phyloP scores from a whole-genome alignment of 371 early-diverging fungal species.

The Basidiobolus meristosporus region DNA sequence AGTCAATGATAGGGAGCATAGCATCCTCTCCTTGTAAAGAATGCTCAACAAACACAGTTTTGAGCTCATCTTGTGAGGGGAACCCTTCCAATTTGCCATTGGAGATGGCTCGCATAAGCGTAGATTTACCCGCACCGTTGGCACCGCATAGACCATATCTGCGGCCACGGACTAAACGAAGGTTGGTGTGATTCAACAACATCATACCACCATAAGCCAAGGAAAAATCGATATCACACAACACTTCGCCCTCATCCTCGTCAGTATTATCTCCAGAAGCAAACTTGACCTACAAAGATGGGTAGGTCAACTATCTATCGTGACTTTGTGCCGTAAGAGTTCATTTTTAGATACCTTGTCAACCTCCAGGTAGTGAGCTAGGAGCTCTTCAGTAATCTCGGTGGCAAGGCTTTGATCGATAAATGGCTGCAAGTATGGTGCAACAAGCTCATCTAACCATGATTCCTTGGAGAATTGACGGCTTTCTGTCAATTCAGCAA shows the following conservation, averaged over 20 bases:
- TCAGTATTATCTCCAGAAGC: slow-evolving; percentile 24
- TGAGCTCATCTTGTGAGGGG: slow-evolving; percentile 50
- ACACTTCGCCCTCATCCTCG: slow-evolving; percentile 50
- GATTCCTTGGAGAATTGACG: too few relatives aligned
- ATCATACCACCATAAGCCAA: slow-evolving; percentile 75
- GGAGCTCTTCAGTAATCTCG: too few relatives aligned
- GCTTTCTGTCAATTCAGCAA: too few relatives aligned
- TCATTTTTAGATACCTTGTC: too few relatives aligned
- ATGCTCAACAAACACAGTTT: slow-evolving; percentile 60
- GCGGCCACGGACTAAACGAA: slow-evolving; percentile 58
- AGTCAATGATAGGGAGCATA: slow-evolving; percentile 41
- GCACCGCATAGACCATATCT: slow-evolving; percentile 73
- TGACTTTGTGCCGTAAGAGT: too few relatives aligned
- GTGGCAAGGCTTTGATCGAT: too few relatives aligned
- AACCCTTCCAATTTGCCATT: slow-evolving; percentile 62
- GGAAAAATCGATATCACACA: slow-evolving; percentile 66
- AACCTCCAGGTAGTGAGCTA: too few relatives aligned
- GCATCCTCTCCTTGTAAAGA: slow-evolving; percentile 57
- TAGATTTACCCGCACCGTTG: slow-evolving; percentile 83
- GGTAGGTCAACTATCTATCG: too few relatives aligned
- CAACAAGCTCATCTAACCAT: too few relatives aligned
- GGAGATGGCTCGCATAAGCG: slow-evolving; percentile 72
- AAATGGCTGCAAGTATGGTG: too few relatives aligned
- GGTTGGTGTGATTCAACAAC: slow-evolving; percentile 51
- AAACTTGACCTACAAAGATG: too few relatives aligned